Evolutionary conservation across 2,329 filamentous ascomycete species (phyloP), one percentile per base, ranked within the genome.

Genomic region (Claviceps sp.): DNA sequence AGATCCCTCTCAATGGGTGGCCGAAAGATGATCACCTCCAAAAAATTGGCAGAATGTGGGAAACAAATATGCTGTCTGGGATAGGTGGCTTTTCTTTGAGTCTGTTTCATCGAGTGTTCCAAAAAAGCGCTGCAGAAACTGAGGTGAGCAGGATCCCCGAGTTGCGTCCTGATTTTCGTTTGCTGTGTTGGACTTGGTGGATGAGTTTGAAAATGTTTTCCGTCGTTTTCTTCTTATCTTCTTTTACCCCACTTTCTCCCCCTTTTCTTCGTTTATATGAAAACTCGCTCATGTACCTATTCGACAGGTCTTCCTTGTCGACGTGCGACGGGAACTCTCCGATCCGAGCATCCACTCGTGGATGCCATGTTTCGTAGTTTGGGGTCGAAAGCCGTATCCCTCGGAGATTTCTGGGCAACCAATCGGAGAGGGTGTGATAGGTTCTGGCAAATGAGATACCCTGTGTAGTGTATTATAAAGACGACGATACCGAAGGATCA

Each of bases 1-100:
- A 75, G 60, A 65, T 80, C 40, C 78, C 78, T 0, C 66, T 75
- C 47, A 78, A 76, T 38, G 65, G 67, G 4, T 81, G 78, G 79
- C 68, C 78, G 0, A 73, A 70, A 56, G 66, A 75, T 47, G 65
- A 66, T 42, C 58, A 60, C 19, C 63, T 72, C 48, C 74, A 70
- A 57, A 65, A 70, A 14, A 55, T 76, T 4, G 73, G 73, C 0
- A 64, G 60, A 41, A 65, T 73, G 59, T 74, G 72, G 73, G 69
- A 74, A 58, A 61, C 60, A 17, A 73, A 73, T 47, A 65, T 71
- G 30, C 52, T 68, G 8, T 64, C 66, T 16, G 72, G 73, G 0
- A 59, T 75, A n/a, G 70, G 71, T 51, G 72, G 70, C 1, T 71
- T 74, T 52, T 70, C 70, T 8, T 62, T 71, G 52, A 62, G 62